Evolutionary conservation across 1,284 basidiomycete genomes (phyloP), one percentile per base, ranked within the genome.

Genomic region (Microbotryomycetes sp.): DNA sequence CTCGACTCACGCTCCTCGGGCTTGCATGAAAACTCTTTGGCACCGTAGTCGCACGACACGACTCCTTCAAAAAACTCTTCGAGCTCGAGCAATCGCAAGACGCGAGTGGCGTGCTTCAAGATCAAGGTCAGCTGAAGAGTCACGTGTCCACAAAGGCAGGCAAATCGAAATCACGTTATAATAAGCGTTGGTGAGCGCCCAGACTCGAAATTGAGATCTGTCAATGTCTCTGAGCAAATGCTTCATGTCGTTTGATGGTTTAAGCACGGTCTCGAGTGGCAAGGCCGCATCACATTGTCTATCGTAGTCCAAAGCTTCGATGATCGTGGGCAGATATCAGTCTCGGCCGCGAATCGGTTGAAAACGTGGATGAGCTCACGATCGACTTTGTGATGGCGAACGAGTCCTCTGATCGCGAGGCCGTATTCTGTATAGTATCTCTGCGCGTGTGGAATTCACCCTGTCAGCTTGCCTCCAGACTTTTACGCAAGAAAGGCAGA

Each of bases 371-470:
- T 26, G 28, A 16, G n/a, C 50, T 24, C 50, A n/a, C 75, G 75
- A 57, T 77, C 76, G 58, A 77, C 75, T 23, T 73, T 63, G 60
- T 77, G 76, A 55, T 77, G 76, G 47, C 73, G 72, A 35, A 77
- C 75, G 15, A 77, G 71, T 13, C 76, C 76, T 18, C 76, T 71
- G 55, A 77, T 75, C 9, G 76, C 76, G 4, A 77, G 72, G 9
- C 76, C 76, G 62, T 77, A 77, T 47, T 71, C 68, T 21, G 63
- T 59, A 50, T 70, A 58, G 52, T 64, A 65, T 54, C 41, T 35
- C 58, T 60, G 45, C 21, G 21, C 7, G 41, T 0, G 23, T 5
- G 11, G 49, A 51, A 16, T 13, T 13, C 18, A 18, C 24, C 18
- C n/a, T n/a, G n/a, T n/a, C n/a, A n/a, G n/a, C n/a, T n/a, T n/a